A percentile compares a stretch with the other conserved stretches of the same genome.
phyloP scores from a whole-genome alignment of 2,329 filamentous ascomycete species.

The Penicillium oxalicum region DNA sequence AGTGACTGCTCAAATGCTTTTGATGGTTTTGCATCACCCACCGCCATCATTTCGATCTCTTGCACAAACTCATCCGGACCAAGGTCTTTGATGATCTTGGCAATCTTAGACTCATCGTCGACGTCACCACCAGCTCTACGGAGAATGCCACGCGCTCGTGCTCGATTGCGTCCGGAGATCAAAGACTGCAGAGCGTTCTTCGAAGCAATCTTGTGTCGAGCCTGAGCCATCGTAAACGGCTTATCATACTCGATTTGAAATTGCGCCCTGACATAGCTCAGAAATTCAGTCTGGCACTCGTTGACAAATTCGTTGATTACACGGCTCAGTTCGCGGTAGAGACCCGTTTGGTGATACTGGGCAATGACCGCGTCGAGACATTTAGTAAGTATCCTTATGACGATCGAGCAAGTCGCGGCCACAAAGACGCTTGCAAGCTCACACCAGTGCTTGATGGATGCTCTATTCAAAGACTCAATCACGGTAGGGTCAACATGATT shows the following conservation, averaged over 20 bases:
- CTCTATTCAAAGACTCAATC: slow-evolving; percentile 52
- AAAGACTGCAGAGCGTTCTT: slow-evolving; percentile 11
- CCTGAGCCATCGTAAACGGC: slow-evolving; percentile 50
- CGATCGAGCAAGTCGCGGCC: slow-evolving; percentile 22
- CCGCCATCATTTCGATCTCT: slow-evolving; percentile 40
- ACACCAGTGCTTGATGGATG: slow-evolving; percentile 56
- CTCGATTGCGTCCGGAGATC: slow-evolving; percentile 11
- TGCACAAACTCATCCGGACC: slow-evolving; percentile 30
- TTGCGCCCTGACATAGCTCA: slow-evolving; percentile 45
- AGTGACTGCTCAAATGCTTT: background rate
- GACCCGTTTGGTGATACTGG: slow-evolving; percentile 30
- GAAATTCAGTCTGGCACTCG: slow-evolving; percentile 33
- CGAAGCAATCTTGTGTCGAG: slow-evolving; percentile 19
- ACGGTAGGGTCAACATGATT: slow-evolving; percentile 56
- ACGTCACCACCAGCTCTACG: slow-evolving; percentile 10
- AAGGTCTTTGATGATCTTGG: slow-evolving; percentile 20
- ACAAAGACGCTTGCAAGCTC: slow-evolving; percentile 45
- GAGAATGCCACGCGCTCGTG: slow-evolving; percentile 15
- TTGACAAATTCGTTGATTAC: slow-evolving; percentile 46
- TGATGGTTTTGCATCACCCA: slow-evolving; percentile 18
- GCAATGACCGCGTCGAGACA: slow-evolving; percentile 41
- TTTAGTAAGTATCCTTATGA: slow-evolving; percentile 34
- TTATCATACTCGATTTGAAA: slow-evolving; percentile 51
- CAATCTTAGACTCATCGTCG: slow-evolving; percentile 17
- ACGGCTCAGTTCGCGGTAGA: slow-evolving; percentile 30